These are phyloP conservation scores for Vitis vinifera DNA, from an alignment of 164 flowering plant species.

Conservation along the genomic window ASM3070453v1 NC_081808.1:10155001-10155500, in stretches of 20 bases:
- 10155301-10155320: constrained; percentile 61
- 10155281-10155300: constrained; percentile 71
- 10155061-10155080: no score
- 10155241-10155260: constrained; percentile 79
- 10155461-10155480: constrained; percentile 75
- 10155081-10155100: no score
- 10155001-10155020: no score
- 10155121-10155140: no score
- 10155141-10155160: no score
- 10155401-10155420: constrained; percentile 89
- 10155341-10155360: constrained; percentile 84
- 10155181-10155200: constrained; percentile 78
- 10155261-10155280: constrained; percentile 95
- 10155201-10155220: constrained; percentile 78
- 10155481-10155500: constrained; percentile 94
- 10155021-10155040: no score
- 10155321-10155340: constrained; percentile 99
- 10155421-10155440: constrained; percentile 97
- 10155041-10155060: no score
- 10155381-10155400: constrained; percentile 57
- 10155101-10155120: no score
- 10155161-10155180: constrained; percentile 48
- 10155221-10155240: constrained; percentile 70
- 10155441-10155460: constrained; percentile 85
- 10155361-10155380: constrained; percentile 80